Percentiles rank a stretch among this genome's conserved stretches.
Evolutionary conservation across 352 stramenopile species (phyloP).

Genomic region (Globisporangium sylvaticum): DNA sequence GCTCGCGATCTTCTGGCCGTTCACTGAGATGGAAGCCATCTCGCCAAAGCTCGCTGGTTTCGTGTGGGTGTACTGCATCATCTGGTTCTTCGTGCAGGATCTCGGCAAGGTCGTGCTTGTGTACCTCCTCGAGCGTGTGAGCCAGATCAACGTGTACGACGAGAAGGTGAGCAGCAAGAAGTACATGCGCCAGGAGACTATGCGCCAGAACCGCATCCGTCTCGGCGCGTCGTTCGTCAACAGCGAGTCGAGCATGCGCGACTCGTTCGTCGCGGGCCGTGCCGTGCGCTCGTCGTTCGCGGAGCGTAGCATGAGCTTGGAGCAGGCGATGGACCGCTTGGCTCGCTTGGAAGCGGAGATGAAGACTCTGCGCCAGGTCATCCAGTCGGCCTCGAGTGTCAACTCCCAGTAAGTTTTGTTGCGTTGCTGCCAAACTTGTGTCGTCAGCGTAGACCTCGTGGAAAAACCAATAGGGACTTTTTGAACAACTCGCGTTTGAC

Average conservation of each 20-base stretch:
- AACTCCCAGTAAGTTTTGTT: conserved; percentile 14
- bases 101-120: conserved; percentile 63
- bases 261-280: conserved; percentile 75
- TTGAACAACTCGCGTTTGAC: not conserved
- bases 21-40: conserved; percentile 75
- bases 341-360: conserved; percentile 60
- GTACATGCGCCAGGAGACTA: conserved; percentile 52
- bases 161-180: conserved; percentile 61
- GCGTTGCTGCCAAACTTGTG: not conserved
- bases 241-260: conserved; percentile 64
- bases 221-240: conserved; percentile 61
- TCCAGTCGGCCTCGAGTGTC: conserved; percentile 26
- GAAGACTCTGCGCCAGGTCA: conserved; percentile 62
- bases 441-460: conserved; percentile 11
- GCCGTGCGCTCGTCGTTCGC: conserved; percentile 53
- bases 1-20: conserved; percentile 83
- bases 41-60: conserved; percentile 64
- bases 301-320: conserved; percentile 58
- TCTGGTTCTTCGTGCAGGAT: conserved; percentile 89
- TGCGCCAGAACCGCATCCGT: conserved; percentile 77
- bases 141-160: conserved; percentile 51
- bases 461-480: conserved; percentile 5
- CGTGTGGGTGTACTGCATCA: conserved; percentile 88
- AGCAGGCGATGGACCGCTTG: conserved; percentile 73
- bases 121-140: conserved; percentile 55